phyloP scores from a whole-genome alignment of 208 protist genomes.

The Endotrypanum monterogeii region DNA sequence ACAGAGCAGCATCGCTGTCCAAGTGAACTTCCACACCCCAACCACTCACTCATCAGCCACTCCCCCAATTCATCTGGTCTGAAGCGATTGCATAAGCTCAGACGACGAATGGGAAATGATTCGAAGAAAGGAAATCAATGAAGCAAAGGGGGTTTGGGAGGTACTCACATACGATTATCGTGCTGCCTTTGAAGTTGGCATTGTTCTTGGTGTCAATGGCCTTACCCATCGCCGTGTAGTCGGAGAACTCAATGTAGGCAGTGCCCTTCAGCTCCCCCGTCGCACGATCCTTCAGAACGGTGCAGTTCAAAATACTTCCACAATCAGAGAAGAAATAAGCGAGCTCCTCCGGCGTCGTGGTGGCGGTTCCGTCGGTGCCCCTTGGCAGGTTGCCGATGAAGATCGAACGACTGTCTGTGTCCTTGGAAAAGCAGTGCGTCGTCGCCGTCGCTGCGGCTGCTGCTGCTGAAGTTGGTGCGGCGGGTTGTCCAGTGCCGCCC shows the following conservation, averaged over 20 bases:
- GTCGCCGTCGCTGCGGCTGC: slow-evolving; percentile 9
- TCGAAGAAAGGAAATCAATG: slow-evolving; percentile 1
- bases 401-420: slow-evolving; percentile 83
- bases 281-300: slow-evolving; percentile 71
- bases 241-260: slow-evolving; percentile 85
- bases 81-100: background rate
- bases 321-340: slow-evolving; percentile 81
- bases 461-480: background rate
- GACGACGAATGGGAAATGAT: background rate
- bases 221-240: slow-evolving; percentile 76
- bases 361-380: slow-evolving; percentile 60
- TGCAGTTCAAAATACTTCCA: slow-evolving; percentile 84
- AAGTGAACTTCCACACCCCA: background rate
- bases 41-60: background rate
- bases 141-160: slow-evolving; percentile 16
- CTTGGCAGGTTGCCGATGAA: slow-evolving; percentile 85
- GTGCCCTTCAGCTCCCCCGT: slow-evolving; percentile 85
- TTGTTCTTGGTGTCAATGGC: slow-evolving; percentile 89
- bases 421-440: slow-evolving; percentile 70
- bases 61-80: background rate
- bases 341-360: slow-evolving; percentile 82
- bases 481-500: background rate
- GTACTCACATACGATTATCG: slow-evolving; percentile 86
- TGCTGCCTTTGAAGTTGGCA: slow-evolving; percentile 82
- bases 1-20: background rate